Base-by-base conservation (phyloP, 805 yeast genomes). In the Ogataea nonfermentans region DNA sequence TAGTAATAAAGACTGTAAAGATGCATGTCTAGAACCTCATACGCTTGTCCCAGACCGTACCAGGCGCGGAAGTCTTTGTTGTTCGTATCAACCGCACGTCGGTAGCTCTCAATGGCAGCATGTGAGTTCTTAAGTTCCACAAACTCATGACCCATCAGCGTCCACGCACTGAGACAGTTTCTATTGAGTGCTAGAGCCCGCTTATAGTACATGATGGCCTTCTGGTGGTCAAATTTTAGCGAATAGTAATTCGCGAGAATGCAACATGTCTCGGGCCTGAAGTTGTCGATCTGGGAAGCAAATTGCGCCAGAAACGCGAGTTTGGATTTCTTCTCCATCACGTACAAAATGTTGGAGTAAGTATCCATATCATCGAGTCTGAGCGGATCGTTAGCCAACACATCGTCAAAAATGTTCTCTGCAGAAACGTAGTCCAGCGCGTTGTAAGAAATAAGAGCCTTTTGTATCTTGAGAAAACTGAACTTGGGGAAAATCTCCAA, bases 1-100 rank as follows among this genome's bases (percentile, higher is more conserved):
- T 88, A 93, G 60, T 93, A 93, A 61, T 88, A 91, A 29, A 90
- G 67, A 0, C 98, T 90, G 56, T 90, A 93, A 44, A 86, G 68
- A 57, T 87, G 93, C 96, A 91, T 91, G 51, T 91, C 97, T 40
- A 91, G 67, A 9, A 93, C 95, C 61, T 93, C 99, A 59, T 93
- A 93, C 1, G 98, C 98, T 63, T 93, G 98, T 0, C 99, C 99
- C 37, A 93, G 68, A 2, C 99, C 99, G 61, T 91, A 93, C 99
- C 99, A 93, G 0, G 98, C 98, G 36, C 96, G 70, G 60, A 85
- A 95, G 59, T 93, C 99, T 55, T 84, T 82, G 31, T 80, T 75
- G 55, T 86, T 87, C 2, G 90, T 81, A 57, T 89, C 96, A 1
- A 90, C 91, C 0, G 98, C 99, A 30, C 95, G 68, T 49, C 98